These are phyloP conservation scores for Pneumocystis murina DNA, from an alignment of 1,139 yeast species.

Conservation along the genomic window DNA sequence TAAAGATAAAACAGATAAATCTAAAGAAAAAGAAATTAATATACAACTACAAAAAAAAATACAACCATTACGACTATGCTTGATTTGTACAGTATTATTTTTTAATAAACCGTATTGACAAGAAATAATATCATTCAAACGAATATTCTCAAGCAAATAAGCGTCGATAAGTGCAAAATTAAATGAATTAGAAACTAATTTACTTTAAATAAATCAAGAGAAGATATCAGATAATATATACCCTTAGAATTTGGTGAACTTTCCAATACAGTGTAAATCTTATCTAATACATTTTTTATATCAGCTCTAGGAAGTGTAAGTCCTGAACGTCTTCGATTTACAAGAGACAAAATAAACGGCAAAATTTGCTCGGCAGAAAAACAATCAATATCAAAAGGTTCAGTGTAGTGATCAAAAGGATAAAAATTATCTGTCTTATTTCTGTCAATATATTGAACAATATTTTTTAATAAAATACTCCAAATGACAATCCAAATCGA, in stretches of 20 bases:
- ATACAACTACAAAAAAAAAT: conserved; percentile 57
- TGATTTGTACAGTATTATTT: background rate
- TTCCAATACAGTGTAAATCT: conserved; percentile 57
- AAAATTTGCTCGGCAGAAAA: conserved; percentile 45
- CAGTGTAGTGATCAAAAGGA: conserved; percentile 56
- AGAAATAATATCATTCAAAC: background rate
- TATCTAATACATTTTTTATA: conserved; percentile 56
- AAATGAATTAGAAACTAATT: background rate
- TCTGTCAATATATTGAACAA: background rate
- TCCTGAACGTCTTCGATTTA: conserved; percentile 45
- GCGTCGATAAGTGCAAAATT: background rate
- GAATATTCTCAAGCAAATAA: background rate
- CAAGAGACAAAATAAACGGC: conserved; percentile 45
- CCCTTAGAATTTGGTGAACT: conserved; percentile 14
- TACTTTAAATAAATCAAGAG: background rate
- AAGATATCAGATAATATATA: conserved; percentile 4
- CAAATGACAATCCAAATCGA: conserved; percentile 51
- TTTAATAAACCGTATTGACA: background rate
- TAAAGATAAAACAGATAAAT: background rate
- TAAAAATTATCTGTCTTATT: conserved; percentile 35
- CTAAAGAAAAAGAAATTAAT: conserved; percentile 39
- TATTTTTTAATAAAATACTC: conserved; percentile 16
- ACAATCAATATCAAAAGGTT: conserved; percentile 29
- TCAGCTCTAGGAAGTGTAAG: conserved; percentile 41
- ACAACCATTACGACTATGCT: conserved; percentile 35